phyloP scores from a whole-genome alignment of 2,329 filamentous ascomycete genomes.

The Apiospora koreana region DNA sequence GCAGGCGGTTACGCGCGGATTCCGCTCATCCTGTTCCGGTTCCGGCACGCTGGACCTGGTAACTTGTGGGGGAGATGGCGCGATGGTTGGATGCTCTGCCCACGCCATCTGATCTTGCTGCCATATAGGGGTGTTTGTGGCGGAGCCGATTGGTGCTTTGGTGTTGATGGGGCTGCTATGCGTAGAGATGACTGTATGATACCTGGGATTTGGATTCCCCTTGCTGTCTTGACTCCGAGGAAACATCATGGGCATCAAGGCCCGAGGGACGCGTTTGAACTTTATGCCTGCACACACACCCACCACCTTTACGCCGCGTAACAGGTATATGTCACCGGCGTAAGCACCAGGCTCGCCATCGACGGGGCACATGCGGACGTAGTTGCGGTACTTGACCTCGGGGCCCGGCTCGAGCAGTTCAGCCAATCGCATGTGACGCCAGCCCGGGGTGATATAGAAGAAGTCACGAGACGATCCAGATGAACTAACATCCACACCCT shows the following conservation, averaged over 20 bases:
- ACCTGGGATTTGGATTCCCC: background rate
- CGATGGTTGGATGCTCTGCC: background rate
- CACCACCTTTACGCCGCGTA: background rate
- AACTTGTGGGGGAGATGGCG: background rate
- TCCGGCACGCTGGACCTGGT: background rate
- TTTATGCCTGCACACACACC: background rate
- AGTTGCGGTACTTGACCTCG: slow-evolving; percentile 47
- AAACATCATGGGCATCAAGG: background rate
- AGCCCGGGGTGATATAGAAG: slow-evolving; percentile 57
- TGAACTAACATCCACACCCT: too few species aligned
- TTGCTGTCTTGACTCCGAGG: background rate
- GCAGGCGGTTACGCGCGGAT: background rate
- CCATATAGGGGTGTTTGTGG: too few species aligned
- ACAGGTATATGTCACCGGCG: background rate
- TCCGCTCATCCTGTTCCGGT: background rate
- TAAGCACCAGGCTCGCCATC: slow-evolving; percentile 27
- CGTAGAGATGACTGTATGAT: background rate
- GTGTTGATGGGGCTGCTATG: too few species aligned
- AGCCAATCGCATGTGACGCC: slow-evolving; percentile 47
- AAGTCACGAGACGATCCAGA: slow-evolving; percentile 38
- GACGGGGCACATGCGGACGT: slow-evolving; percentile 53
- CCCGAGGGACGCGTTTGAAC: background rate
- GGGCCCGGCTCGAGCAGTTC: slow-evolving; percentile 37
- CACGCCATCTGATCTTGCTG: background rate
- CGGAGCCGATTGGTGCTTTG: background rate